Percentiles rank a stretch among this genome's conserved stretches.
Conservation (phyloP, 495 filamentous ascomycete genomes). For the Penicillium manginii region DNA sequence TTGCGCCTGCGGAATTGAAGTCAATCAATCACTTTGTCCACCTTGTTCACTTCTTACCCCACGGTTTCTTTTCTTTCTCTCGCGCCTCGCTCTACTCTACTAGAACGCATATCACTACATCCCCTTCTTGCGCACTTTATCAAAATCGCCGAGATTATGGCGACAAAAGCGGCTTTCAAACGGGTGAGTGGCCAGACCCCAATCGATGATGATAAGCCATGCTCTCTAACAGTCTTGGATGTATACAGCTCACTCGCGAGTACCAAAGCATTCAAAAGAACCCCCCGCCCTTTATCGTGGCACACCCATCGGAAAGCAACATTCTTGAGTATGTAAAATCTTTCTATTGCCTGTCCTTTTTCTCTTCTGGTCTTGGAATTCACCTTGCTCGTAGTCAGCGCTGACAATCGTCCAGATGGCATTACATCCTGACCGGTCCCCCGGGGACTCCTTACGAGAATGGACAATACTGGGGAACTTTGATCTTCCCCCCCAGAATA, state of each 20-base stretch:
- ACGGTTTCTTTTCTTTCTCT: not conserved
- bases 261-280: constrained; percentile 91
- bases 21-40: too few relatives aligned
- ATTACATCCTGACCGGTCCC: constrained; percentile 97
- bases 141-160: constrained; percentile 56
- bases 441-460: constrained; percentile 90
- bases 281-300: constrained; percentile 89
- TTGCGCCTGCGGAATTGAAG: constrained; percentile 3
- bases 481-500: constrained; percentile 94
- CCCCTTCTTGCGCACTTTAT: not conserved
- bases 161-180: constrained; percentile 81
- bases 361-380: not conserved
- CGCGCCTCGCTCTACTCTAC: not conserved
- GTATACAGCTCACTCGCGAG: constrained; percentile 80
- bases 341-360: constrained; percentile 9
- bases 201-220: not conserved
- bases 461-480: constrained; percentile 97
- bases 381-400: not conserved
- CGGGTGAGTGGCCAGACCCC: constrained; percentile 58
- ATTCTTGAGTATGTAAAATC: constrained; percentile 75
- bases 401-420: constrained; percentile 68
- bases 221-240: constrained; percentile 17
- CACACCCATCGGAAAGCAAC: constrained; percentile 92
- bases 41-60: not conserved
- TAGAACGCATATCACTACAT: not conserved